phyloP scores from a whole-genome alignment of 257 asterid genomes.

The Solanum arcanum region DNA sequence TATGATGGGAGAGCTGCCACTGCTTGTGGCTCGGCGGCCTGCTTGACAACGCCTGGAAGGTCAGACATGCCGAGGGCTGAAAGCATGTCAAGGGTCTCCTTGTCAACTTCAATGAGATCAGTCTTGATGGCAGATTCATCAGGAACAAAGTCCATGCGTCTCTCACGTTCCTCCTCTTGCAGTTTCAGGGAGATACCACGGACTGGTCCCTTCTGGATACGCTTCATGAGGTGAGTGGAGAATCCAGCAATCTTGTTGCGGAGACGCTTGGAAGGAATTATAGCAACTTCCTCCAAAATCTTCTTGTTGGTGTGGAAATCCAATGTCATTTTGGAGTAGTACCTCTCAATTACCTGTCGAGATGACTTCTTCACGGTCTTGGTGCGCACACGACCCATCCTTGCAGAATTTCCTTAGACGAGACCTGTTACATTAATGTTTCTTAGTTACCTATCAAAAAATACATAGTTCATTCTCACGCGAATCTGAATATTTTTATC shows the following conservation, averaged over 20 bases:
- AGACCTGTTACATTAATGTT: background rate
- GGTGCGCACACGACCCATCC: constrained; percentile 48
- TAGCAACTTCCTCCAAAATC: constrained; percentile 31
- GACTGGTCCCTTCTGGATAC: constrained; percentile 33
- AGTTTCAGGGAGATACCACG: constrained; percentile 30
- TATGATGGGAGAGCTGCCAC: constrained; percentile 6
- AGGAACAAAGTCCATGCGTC: constrained; percentile 45
- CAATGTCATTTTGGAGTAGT: constrained; percentile 42
- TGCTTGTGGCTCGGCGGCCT: constrained; percentile 12
- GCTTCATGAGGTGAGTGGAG: constrained; percentile 35
- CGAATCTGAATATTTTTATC: background rate
- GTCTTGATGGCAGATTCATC: constrained; percentile 44
- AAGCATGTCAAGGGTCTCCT: constrained; percentile 44
- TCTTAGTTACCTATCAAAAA: background rate
- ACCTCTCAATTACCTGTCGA: constrained; percentile 37
- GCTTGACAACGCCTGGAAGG: constrained; percentile 33
- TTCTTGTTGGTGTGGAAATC: constrained; percentile 46
- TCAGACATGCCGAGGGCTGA: constrained; percentile 33
- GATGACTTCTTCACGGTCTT: constrained; percentile 47
- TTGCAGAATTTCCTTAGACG: background rate
- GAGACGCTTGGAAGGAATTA: constrained; percentile 33
- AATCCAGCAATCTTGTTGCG: constrained; percentile 35
- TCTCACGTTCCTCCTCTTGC: constrained; percentile 39
- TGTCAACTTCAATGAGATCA: constrained; percentile 36
- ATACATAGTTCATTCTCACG: background rate